phyloP scores from a whole-genome alignment of 257 asterid species.

The Gentiana straminea region DNA sequence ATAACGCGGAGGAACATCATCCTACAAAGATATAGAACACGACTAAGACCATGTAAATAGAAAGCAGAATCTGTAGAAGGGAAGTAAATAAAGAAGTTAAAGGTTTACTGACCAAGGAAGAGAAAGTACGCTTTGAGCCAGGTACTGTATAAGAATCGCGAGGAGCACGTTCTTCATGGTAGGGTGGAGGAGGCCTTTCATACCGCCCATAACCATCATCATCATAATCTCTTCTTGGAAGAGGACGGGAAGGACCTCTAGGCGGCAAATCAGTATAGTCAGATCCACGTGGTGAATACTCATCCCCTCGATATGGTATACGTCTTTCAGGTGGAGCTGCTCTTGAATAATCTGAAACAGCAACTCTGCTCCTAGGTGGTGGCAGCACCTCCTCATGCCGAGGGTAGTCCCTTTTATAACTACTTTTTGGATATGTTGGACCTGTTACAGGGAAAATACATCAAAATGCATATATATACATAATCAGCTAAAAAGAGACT shows the following conservation, averaged over 20 bases:
- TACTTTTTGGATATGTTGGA: conserved; percentile 61
- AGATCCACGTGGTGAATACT: conserved; percentile 67
- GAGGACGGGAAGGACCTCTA: conserved; percentile 55
- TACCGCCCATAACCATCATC: conserved; percentile 80
- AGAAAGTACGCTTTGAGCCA: conserved; percentile 87
- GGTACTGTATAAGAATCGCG: conserved; percentile 64
- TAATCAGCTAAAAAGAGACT: conserved; percentile 7
- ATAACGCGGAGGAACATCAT: conserved; percentile 79
- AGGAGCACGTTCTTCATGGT: conserved; percentile 55
- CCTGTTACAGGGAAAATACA: conserved; percentile 24
- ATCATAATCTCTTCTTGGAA: conserved; percentile 66
- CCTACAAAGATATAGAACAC: conserved; percentile 33
- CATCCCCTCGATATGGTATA: conserved; percentile 48
- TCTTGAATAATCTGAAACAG: conserved; percentile 46
- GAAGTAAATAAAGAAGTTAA: neutral
- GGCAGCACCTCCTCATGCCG: conserved; percentile 60
- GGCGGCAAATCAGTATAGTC: conserved; percentile 70
- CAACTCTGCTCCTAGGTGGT: conserved; percentile 78
- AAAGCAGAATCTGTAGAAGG: neutral
- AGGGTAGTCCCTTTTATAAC: conserved; percentile 64
- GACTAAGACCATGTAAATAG: conserved; percentile 11
- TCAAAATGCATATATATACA: neutral
- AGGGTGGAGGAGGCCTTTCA: conserved; percentile 75
- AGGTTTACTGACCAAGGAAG: conserved; percentile 41
- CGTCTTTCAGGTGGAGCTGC: conserved; percentile 70